Base-by-base conservation (phyloP, 2,329 filamentous ascomycete genomes). In the Penicillium aurantiogriseum region DNA sequence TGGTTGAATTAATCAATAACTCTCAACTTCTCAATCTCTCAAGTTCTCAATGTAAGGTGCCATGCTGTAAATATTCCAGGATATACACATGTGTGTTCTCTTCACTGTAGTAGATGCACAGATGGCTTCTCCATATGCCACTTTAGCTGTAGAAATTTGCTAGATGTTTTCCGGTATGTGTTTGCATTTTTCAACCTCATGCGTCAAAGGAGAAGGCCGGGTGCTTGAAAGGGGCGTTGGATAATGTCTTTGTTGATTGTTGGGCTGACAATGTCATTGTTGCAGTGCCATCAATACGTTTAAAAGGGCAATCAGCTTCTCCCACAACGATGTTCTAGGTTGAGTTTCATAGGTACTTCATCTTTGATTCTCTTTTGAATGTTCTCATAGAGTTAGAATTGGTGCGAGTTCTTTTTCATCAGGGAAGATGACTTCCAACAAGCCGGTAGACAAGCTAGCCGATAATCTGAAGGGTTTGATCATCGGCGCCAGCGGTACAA, bases 401-500 rank as follows among this genome's bases (percentile, higher is more conserved):
- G 31, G 21, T n/a, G 31, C 2, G 8, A 15, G 35, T 11, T 11
- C 3, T 4, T 40, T 19, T 25, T 46, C 13, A 33, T 42, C 23
- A 7, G 17, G 4, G 2, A 53, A 19, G 6, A 49, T 44, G 42
- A 17, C 54, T 62, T 31, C 43, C 13, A 19, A 45, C 11, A 36
- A 40, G 5, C 40, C 8, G 1, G 39, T 44, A 27, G 25, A 27
- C 8, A 57, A 53, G 13, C 49, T 57, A 21, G n/a, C 23, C 21
- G 36, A 35, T n/a, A n/a, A n/a, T 8, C 21, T 58, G 52, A 55
- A 62, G 33, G 54, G 53, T 6, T 50, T 62, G 27, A 50, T 73
- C 25, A 75, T 89, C 29, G 81, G 79, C 31, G 69, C 87, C 31
- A 85, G 83, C 56, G 86, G 86, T 56, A 81, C 79, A 21, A 85